These are phyloP conservation scores for Silene vulgaris DNA, from an alignment of 179 eudicot species.

Conservation along the genomic window DNA sequence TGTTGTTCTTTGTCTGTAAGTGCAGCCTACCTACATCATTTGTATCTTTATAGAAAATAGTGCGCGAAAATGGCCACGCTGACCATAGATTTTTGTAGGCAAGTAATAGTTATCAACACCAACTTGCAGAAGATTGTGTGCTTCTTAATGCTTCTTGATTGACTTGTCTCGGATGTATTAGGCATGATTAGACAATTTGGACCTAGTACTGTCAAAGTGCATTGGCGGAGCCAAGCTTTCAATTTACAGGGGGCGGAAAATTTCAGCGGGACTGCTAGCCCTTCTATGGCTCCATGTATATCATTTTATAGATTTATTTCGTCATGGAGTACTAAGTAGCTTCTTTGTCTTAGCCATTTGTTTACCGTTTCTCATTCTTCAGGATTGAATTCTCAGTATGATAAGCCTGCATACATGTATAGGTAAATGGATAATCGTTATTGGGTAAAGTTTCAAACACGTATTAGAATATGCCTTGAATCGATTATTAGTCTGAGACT, in stretches of 20 bases:
- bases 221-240: too few relatives aligned
- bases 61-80: conserved; percentile 20
- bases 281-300: not conserved
- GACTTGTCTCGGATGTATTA: conserved; percentile 21
- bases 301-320: not conserved
- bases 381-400: not conserved
- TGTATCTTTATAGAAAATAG: conserved; percentile 16
- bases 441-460: not conserved
- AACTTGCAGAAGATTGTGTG: conserved; percentile 22
- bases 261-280: too few relatives aligned
- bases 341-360: too few relatives aligned
- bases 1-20: conserved; percentile 17
- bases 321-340: not conserved
- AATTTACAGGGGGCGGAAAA: too few relatives aligned
- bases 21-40: conserved; percentile 15
- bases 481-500: not conserved
- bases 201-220: not conserved
- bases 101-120: conserved; percentile 12
- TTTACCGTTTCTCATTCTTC: too few relatives aligned
- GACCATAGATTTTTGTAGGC: conserved; percentile 8
- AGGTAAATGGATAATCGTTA: not conserved
- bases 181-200: conserved; percentile 11
- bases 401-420: not conserved
- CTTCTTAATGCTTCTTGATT: conserved; percentile 20
- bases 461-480: too few relatives aligned